Base-by-base conservation (phyloP, 1,284 basidiomycete species). In the Heliocybe sulcata region DNA sequence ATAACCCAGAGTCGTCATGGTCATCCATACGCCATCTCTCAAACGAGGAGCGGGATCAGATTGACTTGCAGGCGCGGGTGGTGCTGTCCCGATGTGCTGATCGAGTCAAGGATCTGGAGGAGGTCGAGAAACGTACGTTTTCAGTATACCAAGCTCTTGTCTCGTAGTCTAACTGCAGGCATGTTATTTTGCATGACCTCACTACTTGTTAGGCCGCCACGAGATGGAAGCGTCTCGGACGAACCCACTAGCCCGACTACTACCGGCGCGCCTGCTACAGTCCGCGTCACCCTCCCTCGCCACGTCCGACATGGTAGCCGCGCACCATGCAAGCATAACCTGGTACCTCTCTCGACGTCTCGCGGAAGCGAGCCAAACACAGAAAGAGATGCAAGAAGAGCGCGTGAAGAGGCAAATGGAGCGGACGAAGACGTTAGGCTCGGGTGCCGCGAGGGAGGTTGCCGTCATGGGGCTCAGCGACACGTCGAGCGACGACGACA, bases 311-410 rank as follows among this genome's bases (percentile, higher is more conserved):
- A 84, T 87, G 64, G 72, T 92, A 51, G 84, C 90, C 20, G 86
- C 87, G 1, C 92, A 96, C 66, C 89, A 91, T 63, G 77, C 90
- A 19, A 82, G 87, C 62, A 82, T 96, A 61, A 92, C 87, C 3
- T 91, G 91, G 82, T 95, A 87, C 70, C 81, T 96, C 52, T 87
- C 80, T 64, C 79, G 86, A 48, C 80, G 90, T 50, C 76, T 96
- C 45, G 80, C 92, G 0, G 82, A 90, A 59, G 83, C 84, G 19
- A 87, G 90, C 60, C 84, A 91, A 64, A 76, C 69, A 20, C 89
- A 94, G 63, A 89, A 88, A 63, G 87, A 89, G 60, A 82, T 95
- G 77, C 93, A 96, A 68, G 92, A 95, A 68, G 87, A 90, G 64
- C 84, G 92, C 52, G 79, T 94, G 59, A 84, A 85, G 64, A 81